These are phyloP conservation scores for Suillus discolor DNA, from an alignment of 768 basidiomycete genomes.

Conservation along the genomic window DNA sequence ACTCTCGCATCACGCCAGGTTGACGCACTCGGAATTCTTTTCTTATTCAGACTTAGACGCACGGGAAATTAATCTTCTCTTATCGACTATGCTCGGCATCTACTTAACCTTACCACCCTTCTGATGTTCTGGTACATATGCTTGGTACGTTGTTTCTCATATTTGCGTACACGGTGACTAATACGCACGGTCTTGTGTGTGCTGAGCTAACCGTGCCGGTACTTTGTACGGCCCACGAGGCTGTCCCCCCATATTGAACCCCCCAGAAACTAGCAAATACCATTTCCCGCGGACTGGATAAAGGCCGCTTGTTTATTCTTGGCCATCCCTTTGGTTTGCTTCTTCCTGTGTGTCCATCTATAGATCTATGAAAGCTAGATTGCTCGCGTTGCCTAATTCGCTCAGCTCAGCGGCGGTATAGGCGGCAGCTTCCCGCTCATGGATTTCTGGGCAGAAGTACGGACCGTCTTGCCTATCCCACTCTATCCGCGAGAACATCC, in stretches of 20 bases:
- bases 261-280: neutral
- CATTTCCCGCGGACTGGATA: conserved; percentile 1
- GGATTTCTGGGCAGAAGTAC: neutral
- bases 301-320: conserved; percentile 2
- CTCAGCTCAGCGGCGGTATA: neutral
- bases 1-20: conserved; percentile 1
- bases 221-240: neutral
- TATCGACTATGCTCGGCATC: neutral
- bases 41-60: neutral
- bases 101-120: neutral
- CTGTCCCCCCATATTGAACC: neutral
- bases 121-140: neutral
- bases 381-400: neutral
- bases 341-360: neutral
- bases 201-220: neutral
- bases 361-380: conserved; percentile 1
- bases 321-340: neutral
- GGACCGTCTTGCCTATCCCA: neutral
- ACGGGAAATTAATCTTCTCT: conserved; percentile 5
- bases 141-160: neutral
- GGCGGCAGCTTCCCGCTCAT: neutral
- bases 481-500: neutral
- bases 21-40: neutral
- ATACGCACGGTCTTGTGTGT: neutral
- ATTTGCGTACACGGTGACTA: neutral